Conservation (phyloP, 345 rosid species). For the Kandelia obovata region DNA sequence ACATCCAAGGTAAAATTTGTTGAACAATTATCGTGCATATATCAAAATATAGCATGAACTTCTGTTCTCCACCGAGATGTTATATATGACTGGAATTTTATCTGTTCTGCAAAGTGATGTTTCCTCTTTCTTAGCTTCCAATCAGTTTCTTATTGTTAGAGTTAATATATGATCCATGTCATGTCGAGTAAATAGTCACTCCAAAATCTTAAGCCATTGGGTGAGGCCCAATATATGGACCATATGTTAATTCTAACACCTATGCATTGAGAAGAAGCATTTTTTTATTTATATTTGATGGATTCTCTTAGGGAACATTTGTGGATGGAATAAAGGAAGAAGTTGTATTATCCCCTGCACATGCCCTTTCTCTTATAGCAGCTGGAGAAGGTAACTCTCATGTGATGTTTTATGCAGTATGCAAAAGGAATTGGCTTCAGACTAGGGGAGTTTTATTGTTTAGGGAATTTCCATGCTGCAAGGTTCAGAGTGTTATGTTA, state of each 20-base stretch:
- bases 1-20: too few species aligned
- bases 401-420: constrained; percentile 18
- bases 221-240: too few species aligned
- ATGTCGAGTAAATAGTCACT: too few species aligned
- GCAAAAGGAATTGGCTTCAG: constrained; percentile 8
- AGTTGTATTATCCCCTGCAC: constrained; percentile 99
- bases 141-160: too few species aligned
- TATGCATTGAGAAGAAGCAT: constrained; percentile 1
- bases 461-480: too few species aligned
- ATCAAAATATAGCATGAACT: too few species aligned
- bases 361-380: constrained; percentile 95
- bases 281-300: constrained; percentile 5
- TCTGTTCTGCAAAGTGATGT: background rate
- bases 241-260: background rate
- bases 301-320: constrained; percentile 76
- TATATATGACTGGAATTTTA: background rate
- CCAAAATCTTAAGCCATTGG: too few species aligned
- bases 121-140: too few species aligned
- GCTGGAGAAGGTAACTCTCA: constrained; percentile 91
- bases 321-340: constrained; percentile 98
- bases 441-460: constrained; percentile 4
- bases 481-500: background rate
- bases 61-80: background rate
- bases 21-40: too few species aligned
- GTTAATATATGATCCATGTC: too few species aligned